These are phyloP conservation scores for Tricharina praecox DNA, from an alignment of 495 filamentous ascomycete genomes.

Conservation along the genomic window DNA sequence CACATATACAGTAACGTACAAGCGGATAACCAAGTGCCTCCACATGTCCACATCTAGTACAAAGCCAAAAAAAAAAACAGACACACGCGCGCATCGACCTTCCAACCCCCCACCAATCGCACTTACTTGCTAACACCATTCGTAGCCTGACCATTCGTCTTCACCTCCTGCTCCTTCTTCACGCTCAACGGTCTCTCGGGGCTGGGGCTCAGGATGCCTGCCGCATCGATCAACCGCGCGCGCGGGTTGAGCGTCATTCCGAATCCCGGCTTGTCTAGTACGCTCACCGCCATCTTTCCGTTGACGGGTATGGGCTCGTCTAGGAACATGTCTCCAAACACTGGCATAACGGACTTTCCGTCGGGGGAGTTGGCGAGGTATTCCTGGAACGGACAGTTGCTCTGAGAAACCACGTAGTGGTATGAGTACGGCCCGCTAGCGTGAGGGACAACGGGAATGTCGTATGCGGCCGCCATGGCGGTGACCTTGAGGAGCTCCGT, in stretches of 20 bases:
- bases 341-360: slow-evolving; percentile 69
- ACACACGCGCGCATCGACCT: too few species aligned
- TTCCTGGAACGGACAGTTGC: slow-evolving; percentile 84
- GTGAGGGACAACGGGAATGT: slow-evolving; percentile 86
- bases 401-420: slow-evolving; percentile 81
- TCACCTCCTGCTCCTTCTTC: slow-evolving; percentile 12
- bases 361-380: slow-evolving; percentile 85
- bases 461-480: slow-evolving; percentile 76
- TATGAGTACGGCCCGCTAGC: slow-evolving; percentile 86
- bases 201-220: slow-evolving; percentile 52
- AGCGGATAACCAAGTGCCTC: too few species aligned
- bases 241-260: slow-evolving; percentile 69
- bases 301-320: slow-evolving; percentile 79
- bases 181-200: slow-evolving; percentile 41
- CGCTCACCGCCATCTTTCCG: slow-evolving; percentile 58
- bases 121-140: slow-evolving; percentile 4
- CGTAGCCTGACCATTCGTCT: slow-evolving; percentile 3
- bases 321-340: slow-evolving; percentile 78
- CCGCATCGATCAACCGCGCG: slow-evolving; percentile 60
- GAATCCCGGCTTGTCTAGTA: slow-evolving; percentile 80
- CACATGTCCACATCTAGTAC: too few species aligned
- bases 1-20: too few species aligned
- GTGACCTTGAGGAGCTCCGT: slow-evolving; percentile 82
- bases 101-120: too few species aligned
- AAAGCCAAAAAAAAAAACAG: too few species aligned